Evolutionary conservation across 2,329 filamentous ascomycete species (phyloP), one percentile per base, ranked within the genome.

Genomic region (Cladophialophora yegresii): DNA sequence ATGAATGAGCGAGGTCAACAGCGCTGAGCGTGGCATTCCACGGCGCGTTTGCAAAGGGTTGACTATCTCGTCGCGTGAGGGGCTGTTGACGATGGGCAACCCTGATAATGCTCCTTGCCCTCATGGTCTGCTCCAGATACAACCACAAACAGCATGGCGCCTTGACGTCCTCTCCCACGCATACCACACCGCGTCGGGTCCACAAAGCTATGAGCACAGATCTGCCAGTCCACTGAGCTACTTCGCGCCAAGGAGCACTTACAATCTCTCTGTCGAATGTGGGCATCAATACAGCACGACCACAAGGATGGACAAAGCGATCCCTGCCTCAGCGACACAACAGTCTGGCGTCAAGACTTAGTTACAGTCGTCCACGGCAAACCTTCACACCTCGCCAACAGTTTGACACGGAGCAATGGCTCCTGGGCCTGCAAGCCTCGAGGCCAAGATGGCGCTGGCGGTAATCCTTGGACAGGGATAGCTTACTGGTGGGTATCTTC

Each of bases 1-100:
- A 63, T 33, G n/a, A 67, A 65, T 43, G 66, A 67, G 53, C 62
- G 66, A 49, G 66, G 66, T 5, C 66, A 65, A 53, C 49, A 61
- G 47, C 65, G 66, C 40, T 67, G 55, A 64, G 13, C 20, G 54
- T 4, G 10, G 28, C 13, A 7, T 20, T 20, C 16, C 20, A 26
- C 20, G 22, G 8, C 8, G 3, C 47, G 22, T 13, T 26, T 26
- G 22, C 13, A 2, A 50, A 28, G 26, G 47, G 4, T 50, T 16
- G 20, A 28, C 47, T 8, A 50, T 0, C 4, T 10, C 13, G 26
- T 28, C 8, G 10, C 20, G 4, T 1, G 45, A 22, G 23, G 23
- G 8, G 23, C 20, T 10, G n/a, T 26, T 22, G 36, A 26, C 45
- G 20, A 26, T 12, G 7, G 20, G 12, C 45, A 49, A 23, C 23